Percentiles rank a stretch among this genome's conserved stretches.
phyloP scores from a whole-genome alignment of 441 rosid species.

The Erysimum pusillum region DNA sequence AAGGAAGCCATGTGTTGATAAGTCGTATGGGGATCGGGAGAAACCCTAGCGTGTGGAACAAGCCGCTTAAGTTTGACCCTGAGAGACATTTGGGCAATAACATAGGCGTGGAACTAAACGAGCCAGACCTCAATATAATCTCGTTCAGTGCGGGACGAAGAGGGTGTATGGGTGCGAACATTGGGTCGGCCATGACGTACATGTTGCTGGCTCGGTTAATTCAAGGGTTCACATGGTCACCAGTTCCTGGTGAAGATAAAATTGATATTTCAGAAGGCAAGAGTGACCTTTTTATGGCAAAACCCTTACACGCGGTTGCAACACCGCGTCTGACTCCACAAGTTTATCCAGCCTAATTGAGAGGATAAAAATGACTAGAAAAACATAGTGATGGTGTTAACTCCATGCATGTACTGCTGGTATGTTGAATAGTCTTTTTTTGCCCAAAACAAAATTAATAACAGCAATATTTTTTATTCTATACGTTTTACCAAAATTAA shows the following conservation, averaged over 20 bases:
- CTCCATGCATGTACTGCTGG: neutral
- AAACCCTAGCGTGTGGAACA: conserved; percentile 56
- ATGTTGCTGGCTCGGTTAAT: conserved; percentile 61
- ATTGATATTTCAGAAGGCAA: conserved; percentile 40
- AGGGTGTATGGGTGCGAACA: conserved; percentile 50
- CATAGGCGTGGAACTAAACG: conserved; percentile 37
- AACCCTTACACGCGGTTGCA: conserved; percentile 49
- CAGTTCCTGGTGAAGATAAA: conserved; percentile 1
- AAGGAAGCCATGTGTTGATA: conserved; percentile 58
- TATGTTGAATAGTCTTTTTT: neutral
- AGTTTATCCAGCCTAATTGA: conserved; percentile 30
- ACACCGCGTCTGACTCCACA: conserved; percentile 47
- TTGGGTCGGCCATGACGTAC: conserved; percentile 55
- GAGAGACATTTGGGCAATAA: conserved; percentile 48
- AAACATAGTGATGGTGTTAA: neutral
- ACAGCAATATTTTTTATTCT: neutral
- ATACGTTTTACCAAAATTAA: neutral
- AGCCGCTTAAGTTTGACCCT: conserved; percentile 51
- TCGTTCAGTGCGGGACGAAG: conserved; percentile 57
- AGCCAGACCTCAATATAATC: conserved; percentile 49
- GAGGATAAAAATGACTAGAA: neutral
- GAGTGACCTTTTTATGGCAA: conserved; percentile 31
- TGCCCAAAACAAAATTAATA: no score
- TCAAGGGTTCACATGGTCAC: conserved; percentile 56
- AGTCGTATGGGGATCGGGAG: conserved; percentile 55